phyloP scores from a whole-genome alignment of 345 rosid species.

The Firmiana major region DNA sequence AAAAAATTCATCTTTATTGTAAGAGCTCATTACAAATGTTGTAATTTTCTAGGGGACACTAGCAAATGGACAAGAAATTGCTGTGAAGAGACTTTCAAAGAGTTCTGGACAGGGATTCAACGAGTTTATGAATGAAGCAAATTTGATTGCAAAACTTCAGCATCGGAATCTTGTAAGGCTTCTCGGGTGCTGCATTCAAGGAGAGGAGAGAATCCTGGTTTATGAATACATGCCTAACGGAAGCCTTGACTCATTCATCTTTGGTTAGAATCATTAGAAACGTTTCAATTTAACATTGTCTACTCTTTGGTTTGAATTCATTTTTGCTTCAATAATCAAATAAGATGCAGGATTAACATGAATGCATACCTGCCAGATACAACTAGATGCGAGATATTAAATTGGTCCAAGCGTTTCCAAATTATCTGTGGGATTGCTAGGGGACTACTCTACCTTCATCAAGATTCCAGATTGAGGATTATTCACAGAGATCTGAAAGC shows the following conservation, averaged over 20 bases:
- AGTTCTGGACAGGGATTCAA: constrained; percentile 41
- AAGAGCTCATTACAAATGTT: not conserved
- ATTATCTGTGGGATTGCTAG: constrained; percentile 13
- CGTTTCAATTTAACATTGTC: not conserved
- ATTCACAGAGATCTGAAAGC: constrained; percentile 20
- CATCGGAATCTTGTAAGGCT: constrained; percentile 49
- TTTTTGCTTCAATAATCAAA: not conserved
- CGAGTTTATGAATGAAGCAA: constrained; percentile 48
- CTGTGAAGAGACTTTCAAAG: constrained; percentile 44
- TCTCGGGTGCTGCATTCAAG: constrained; percentile 32
- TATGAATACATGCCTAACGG: constrained; percentile 35
- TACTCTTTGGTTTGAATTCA: not conserved
- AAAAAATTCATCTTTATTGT: not conserved
- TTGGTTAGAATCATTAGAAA: constrained; percentile 3
- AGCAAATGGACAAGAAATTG: constrained; percentile 39
- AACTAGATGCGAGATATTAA: not conserved
- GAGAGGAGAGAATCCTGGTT: constrained; percentile 29
- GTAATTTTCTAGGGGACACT: constrained; percentile 34
- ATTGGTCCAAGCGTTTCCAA: constrained; percentile 7
- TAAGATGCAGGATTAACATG: not conserved
- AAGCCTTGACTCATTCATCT: constrained; percentile 31
- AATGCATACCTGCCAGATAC: not conserved
- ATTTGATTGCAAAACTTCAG: constrained; percentile 43
- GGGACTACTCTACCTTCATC: constrained; percentile 17
- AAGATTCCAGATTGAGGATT: constrained; percentile 14